Base-by-base conservation (phyloP, 371 early-diverging fungal genomes). In the Globomyces sp. region DNA sequence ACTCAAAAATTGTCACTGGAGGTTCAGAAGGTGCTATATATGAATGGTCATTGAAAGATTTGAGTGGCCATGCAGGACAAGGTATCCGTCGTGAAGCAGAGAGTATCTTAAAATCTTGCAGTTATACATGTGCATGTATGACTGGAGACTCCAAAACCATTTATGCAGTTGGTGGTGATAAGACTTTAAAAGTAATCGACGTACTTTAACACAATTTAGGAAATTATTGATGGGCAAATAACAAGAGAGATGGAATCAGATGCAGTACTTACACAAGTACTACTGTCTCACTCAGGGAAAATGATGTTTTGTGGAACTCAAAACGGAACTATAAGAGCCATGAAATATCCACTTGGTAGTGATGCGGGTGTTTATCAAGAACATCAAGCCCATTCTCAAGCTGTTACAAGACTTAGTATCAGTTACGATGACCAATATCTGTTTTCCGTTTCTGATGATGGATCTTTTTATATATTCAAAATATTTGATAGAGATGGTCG, bases 11-110 rank as follows among this genome's bases (percentile, higher is more conserved):
- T 46, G 72, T 85, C n/a, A 71, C 81, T 4, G 78, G 78, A 1
- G 83, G 83, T 3, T 71, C 74, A 57, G 85, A 84, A 55, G 85
- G 85, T 37, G 80, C 81, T 10, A 75, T 83, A 36, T 82, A 81
- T 70, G 76, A 77, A 34, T 84, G 85, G 85, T 67, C 69, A 8
- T 66, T 80, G 62, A 68, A 66, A 47, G 80, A 80, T 57, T 58
- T 79, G 70, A 55, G 69, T 11, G 70, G 68, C 3, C 57, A 50
- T n/a, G 48, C 48, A 50, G 73, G 71, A 1, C 48, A 53, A 13
- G 82, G 78, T 4, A 64, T 79, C 43, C 80, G 79, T 64, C 70
- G 85, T 43, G 81, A 82, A 50, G 68, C 71, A 8, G 85, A 85
- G 67, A 73, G 75, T 53, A 80, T 83, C 47, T 63, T 85, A 50